Evolutionary conservation across 352 stramenopile genomes (phyloP), one percentile per base, ranked within the genome.

Genomic region (Globisporangium parvum): DNA sequence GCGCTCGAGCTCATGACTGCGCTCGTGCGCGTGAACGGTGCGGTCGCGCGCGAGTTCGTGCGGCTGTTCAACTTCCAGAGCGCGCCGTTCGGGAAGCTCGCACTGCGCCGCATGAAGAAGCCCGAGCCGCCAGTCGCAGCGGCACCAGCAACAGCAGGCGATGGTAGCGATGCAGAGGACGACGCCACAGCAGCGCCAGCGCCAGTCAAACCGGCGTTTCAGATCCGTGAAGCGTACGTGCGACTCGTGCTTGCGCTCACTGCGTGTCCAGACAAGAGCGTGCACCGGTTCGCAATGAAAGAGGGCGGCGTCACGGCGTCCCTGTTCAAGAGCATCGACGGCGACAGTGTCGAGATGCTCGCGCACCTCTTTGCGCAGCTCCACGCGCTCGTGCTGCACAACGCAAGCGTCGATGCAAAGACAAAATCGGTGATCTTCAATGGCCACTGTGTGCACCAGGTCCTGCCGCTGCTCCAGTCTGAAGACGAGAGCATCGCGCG

Each of bases 61-160:
- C 71, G 85, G 1, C 60, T 93, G 6, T 93, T 93, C 51, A 82
- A 91, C 50, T 87, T 95, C 47, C 79, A 90, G 63, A 77, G 73
- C 49, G 48, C 66, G 15, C 59, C 71, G 21, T 92, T 93, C 23
- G 63, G 57, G 23, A 88, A 87, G 63, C 62, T 95, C 21, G 66
- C 75, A 0, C 65, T 58, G 15, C 69, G 83, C 18, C 71, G 81
- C 45, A 70, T 82, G 60, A 92, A 92, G 65, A 79, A 76, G n/a
- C 47, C 60, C 1, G 65, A 77, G 8, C 15, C 57, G 2, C 53
- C 53, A 23, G 59, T 59, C 3, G 48, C 45, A 41, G 33, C 15
- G 20, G 11, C 49, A 1, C 14, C 33, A 41, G 33, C 15, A 14
- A 12, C 49, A 1, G 8, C 33, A 8, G 17, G 20, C 10, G 37